These are phyloP conservation scores for Zasmidium cellare DNA, from an alignment of 2,329 filamentous ascomycete species.

Conservation along the genomic window DNA sequence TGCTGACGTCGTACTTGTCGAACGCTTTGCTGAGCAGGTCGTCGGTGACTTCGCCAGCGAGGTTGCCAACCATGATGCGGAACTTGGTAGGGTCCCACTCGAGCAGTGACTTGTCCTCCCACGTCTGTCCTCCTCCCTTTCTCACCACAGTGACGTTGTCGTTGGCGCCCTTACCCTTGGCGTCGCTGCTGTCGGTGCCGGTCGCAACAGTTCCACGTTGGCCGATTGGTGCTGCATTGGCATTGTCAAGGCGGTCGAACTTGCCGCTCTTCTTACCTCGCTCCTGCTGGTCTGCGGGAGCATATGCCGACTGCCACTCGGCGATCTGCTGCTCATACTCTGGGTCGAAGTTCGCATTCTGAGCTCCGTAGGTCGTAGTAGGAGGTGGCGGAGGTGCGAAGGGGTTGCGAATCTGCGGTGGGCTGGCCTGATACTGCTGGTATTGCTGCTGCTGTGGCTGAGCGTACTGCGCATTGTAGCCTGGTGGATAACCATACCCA, in stretches of 20 bases:
- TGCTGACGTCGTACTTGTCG: constrained; percentile 84
- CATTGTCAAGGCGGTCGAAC: constrained; percentile 17
- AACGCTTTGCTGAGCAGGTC: constrained; percentile 95
- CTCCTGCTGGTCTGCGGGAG: constrained; percentile 20
- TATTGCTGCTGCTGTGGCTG: constrained; percentile 22
- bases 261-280: constrained; percentile 18
- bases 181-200: constrained; percentile 7
- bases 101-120: constrained; percentile 83
- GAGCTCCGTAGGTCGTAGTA: constrained; percentile 21
- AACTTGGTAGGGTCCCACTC: constrained; percentile 97
- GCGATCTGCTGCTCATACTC: constrained; percentile 91
- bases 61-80: constrained; percentile 92
- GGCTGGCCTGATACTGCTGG: constrained; percentile 36
- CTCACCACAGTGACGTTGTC: constrained; percentile 69
- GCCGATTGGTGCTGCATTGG: constrained; percentile 18
- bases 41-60: constrained; percentile 96
- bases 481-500: constrained; percentile 24
- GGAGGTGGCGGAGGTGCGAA: constrained; percentile 60
- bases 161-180: constrained; percentile 16
- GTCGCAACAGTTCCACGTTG: constrained; percentile 17
- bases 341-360: constrained; percentile 58
- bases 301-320: constrained; percentile 74
- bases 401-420: constrained; percentile 77
- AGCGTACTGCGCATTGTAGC: constrained; percentile 34
- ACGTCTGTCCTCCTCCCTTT: constrained; percentile 85